Evolutionary conservation across 805 yeast species (phyloP), one percentile per base, ranked within the genome.

Genomic region (Lachancea lanzarotensis): DNA sequence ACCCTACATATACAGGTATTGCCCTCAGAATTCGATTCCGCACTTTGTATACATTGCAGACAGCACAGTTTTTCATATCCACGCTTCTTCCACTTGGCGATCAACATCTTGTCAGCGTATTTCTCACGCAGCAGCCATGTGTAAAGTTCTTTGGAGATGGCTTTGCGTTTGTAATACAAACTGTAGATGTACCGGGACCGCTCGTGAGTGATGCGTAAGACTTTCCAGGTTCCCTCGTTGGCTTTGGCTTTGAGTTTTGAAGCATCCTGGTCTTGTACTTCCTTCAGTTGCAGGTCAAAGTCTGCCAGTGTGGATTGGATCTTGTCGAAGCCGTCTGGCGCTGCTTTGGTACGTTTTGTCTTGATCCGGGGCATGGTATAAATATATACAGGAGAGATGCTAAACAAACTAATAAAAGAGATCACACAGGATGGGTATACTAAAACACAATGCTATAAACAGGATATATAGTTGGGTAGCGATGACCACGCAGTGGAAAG

Each of bases 41-140:
- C 63, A 22, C 72, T 72, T 55, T 77, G 78, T 29, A 89, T 86
- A 60, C 97, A 89, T 50, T 75, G 73, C 47, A 89, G 62, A 60
- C 97, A 89, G 58, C 97, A 89, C 38, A 89, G 66, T 45, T 82
- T 76, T 58, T 89, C 96, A 61, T 89, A 89, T 9, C 96, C 96
- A 56, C 77, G 81, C 56, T 81, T 82, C 63, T 78, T 79, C 90
- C 90, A 83, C 69, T 82, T 89, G 18, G 95, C 91, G 26, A 89
- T 85, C 45, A 89, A 66, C 36, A 78, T 74, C 5, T 70, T 76
- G 57, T 89, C 91, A 2, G 77, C 84, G 50, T 78, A 76, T 47
- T 77, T 75, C 52, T 84, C 80, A 53, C 75, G 75, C 37, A 87
- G 55, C 17, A 88, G 66, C 83, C 88, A 89, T 36, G 79, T 79